phyloP scores from a whole-genome alignment of 2,329 filamentous ascomycete genomes.

The Exophiala alcalophila region DNA sequence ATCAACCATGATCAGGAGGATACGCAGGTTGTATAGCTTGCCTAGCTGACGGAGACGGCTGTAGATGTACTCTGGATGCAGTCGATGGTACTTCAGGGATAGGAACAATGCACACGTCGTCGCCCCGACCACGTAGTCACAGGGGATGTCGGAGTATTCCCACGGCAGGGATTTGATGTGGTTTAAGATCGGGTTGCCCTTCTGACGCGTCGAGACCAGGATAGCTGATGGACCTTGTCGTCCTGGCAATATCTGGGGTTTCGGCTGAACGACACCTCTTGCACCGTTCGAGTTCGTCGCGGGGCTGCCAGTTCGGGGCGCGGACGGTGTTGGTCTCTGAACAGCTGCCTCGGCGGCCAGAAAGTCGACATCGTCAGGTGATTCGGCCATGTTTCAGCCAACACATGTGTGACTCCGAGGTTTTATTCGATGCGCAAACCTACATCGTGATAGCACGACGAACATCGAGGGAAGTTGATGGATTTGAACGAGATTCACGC shows the following conservation, averaged over 20 bases:
- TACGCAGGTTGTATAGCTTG: constrained; percentile 79
- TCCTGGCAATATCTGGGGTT: constrained; percentile 75
- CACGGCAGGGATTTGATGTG: constrained; percentile 78
- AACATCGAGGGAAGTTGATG: too few species aligned
- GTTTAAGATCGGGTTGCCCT: constrained; percentile 88
- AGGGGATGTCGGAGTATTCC: constrained; percentile 96
- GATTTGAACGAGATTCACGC: too few species aligned
- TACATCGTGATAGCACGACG: too few species aligned
- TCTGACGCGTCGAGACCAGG: constrained; percentile 85
- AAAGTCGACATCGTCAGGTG: constrained; percentile 48
- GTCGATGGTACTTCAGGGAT: constrained; percentile 91
- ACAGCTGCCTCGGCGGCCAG: constrained; percentile 37
- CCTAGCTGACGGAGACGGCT: constrained; percentile 81
- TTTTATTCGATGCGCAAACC: too few species aligned
- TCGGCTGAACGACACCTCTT: constrained; percentile 80
- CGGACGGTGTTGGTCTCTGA: constrained; percentile 47
- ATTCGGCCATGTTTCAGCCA: constrained; percentile 49
- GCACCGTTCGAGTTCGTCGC: constrained; percentile 32
- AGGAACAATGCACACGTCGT: constrained; percentile 92
- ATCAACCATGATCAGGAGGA: constrained; percentile 88
- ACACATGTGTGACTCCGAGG: too few species aligned
- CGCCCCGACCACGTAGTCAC: constrained; percentile 82
- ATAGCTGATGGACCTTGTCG: constrained; percentile 70
- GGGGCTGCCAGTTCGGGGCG: constrained; percentile 32
- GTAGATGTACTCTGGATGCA: constrained; percentile 98